Evolutionary conservation across 164 flowering plant genomes (phyloP), one percentile per base, ranked within the genome.

Genomic region (Berberis thunbergii): DNA sequence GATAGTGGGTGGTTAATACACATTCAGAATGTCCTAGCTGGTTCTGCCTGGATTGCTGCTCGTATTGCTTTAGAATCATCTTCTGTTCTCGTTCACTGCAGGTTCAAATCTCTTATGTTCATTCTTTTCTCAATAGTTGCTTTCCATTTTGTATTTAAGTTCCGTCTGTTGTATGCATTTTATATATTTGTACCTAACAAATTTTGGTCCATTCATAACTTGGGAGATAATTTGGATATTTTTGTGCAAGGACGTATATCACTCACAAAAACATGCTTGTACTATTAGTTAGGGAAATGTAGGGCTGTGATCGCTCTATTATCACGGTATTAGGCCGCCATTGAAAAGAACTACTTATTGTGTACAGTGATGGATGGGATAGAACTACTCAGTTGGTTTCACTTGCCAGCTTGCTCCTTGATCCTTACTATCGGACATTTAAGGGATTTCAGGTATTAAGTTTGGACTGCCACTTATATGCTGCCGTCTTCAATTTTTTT

Each of bases 41-140:
- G 99, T 71, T 88, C 98, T 52, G 96, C 96, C 65, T 95, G 99
- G 99, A 95, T 95, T 80, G 99, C 99, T 81, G 99, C 97, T 49
- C 98, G 93, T 63, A 81, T 95, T 66, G 95, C 84, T 65, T 46
- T 84, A 69, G 99, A 95, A 73, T 78, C 94, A 59, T 90, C 99
- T 5, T 85, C 98, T 59, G 97, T 95, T 67, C 97, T 95, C 77
- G 98, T 95, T 26, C 99, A 95, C 79, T 95, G 99, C 90, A 95
- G 97, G 99, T 93, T 26, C 26, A 26, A 9, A 4, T 11, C 26
- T 26, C 26, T 0, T 6, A 12, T 41, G 8, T 10, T 52, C 57
- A n/a, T 52, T 52, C n/a, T 52, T 4, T 4, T 52, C 2, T 26
- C 26, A 26, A 26, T 26, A 26, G 26, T 26, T 26, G 26, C 26